Base-by-base conservation (phyloP, 2,329 filamentous ascomycete species). In the Diplodia seriata region DNA sequence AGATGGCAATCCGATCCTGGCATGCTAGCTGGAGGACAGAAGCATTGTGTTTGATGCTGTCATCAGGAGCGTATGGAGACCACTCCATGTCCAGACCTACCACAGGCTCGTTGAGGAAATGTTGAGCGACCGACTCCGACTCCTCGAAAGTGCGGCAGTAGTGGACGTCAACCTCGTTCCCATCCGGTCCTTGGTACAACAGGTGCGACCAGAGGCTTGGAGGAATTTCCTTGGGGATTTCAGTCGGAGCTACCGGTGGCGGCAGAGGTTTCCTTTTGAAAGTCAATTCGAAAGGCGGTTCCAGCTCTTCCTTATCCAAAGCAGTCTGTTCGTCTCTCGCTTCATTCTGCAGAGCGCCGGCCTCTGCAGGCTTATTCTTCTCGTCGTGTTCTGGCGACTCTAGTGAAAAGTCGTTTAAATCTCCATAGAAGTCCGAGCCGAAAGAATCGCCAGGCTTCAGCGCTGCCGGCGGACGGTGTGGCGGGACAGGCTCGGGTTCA, bases 41-140 rank as follows among this genome's bases (percentile, higher is more conserved):
- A 7, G 96, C 86, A 69, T 93, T 92, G 63, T 85, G 82, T 71
- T 91, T 90, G 4, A 89, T 79, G n/a, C 7, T 47, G 8, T 71
- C 73, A 23, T 76, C 82, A 6, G 75, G 80, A 0, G 87, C 83
- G 6, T 85, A 69, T 47, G 71, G 72, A 64, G 87, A 84, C 94
- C 94, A 97, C 80, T 97, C 94, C 70, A 97, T 85, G 74, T 97
- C 94, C 70, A 97, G 93, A 0, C 94, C 94, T n/a, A 97, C 76
- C 2, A 96, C 79, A 49, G 87, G 83, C 73, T 95, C 88, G 31
- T 85, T 72, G 49, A 89, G 75, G 72, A 97, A 97, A 68, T 90
- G 84, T 68, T 86, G 78, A 20, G 86, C 81, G 8, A 91, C 85
- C 6, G 82, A 79, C 76, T 97, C 92, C 20, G 91, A 90, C 2